Evolutionary conservation across 2,329 filamentous ascomycete species (phyloP).

Genomic region (Fonsecaea multimorphosa): DNA sequence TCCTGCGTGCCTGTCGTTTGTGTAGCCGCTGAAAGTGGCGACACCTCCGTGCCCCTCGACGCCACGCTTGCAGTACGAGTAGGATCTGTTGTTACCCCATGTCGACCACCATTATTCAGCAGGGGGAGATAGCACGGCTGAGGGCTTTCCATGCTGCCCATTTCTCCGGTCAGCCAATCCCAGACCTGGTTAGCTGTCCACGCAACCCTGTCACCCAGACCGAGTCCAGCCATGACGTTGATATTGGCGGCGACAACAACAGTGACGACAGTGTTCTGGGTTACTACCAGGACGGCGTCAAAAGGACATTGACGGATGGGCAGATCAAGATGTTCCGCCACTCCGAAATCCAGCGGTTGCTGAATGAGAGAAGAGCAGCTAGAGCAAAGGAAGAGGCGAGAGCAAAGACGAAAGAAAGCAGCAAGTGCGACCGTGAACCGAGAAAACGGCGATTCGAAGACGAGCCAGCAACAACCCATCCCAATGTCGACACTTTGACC

Average conservation of each 20-base stretch:
- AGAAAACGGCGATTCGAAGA: conserved; percentile 28
- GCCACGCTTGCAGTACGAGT: background rate
- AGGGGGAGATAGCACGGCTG: conserved; percentile 29
- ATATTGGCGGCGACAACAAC: conserved; percentile 23
- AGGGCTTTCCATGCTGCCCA: conserved; percentile 35
- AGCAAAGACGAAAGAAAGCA: conserved; percentile 12
- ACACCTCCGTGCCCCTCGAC: background rate
- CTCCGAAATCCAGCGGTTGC: conserved; percentile 78
- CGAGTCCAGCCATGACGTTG: background rate
- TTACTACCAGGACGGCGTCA: conserved; percentile 84
- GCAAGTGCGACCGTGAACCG: conserved; percentile 1
- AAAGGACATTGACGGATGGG: conserved; percentile 87
- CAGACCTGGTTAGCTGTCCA: conserved; percentile 16
- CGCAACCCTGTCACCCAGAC: background rate
- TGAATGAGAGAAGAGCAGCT: conserved; percentile 56
- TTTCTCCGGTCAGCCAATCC: conserved; percentile 33
- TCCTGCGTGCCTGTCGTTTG: background rate
- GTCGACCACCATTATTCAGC: conserved; percentile 19
- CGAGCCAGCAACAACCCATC: conserved; percentile 4
- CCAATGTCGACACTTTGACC: conserved; percentile 24
- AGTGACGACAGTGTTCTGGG: conserved; percentile 69
- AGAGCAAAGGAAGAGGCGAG: conserved; percentile 29
- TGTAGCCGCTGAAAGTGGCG: background rate
- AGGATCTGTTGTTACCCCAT: background rate
- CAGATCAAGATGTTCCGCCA: conserved; percentile 90